Evolutionary conservation across 1,139 yeast species (phyloP).

Genomic region (Geotrichum carabidarum): DNA sequence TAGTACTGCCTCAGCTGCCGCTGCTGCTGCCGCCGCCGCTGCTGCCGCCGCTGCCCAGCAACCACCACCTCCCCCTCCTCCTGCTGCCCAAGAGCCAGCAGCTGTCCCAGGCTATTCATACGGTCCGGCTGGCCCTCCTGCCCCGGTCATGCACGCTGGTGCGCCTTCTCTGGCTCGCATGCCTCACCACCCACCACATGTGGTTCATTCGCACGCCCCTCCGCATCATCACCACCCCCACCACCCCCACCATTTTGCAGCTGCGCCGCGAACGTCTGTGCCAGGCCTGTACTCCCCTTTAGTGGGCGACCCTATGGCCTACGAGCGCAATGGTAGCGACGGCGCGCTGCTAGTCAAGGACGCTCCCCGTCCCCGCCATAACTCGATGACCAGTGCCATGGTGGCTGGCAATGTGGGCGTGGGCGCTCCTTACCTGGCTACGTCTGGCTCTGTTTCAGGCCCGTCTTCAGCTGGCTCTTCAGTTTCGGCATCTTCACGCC

Average conservation of each 20-base stretch:
- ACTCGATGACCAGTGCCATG: neutral
- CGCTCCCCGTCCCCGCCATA: neutral
- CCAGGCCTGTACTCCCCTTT: neutral
- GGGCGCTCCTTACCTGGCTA: too few species aligned
- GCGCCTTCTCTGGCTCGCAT: neutral
- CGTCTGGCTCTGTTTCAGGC: too few species aligned
- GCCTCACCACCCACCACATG: neutral
- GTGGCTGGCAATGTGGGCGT: neutral
- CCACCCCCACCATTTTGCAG: neutral
- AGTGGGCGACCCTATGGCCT: neutral
- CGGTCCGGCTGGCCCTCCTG: neutral
- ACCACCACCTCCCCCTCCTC: constrained; percentile 2
- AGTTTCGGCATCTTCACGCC: neutral
- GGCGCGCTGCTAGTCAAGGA: neutral
- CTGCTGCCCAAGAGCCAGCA: constrained; percentile 1
- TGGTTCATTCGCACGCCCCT: neutral
- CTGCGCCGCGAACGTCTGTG: neutral
- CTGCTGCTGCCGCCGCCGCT: too few species aligned
- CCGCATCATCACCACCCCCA: neutral
- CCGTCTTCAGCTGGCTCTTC: too few species aligned
- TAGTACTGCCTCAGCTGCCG: too few species aligned
- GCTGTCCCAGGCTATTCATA: neutral
- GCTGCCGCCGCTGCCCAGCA: neutral
- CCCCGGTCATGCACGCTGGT: neutral
- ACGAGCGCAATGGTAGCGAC: constrained; percentile 1